These are phyloP conservation scores for Coemansia aciculifera DNA, from an alignment of 192 early-diverging fungal genomes.

Conservation along the genomic window DNA sequence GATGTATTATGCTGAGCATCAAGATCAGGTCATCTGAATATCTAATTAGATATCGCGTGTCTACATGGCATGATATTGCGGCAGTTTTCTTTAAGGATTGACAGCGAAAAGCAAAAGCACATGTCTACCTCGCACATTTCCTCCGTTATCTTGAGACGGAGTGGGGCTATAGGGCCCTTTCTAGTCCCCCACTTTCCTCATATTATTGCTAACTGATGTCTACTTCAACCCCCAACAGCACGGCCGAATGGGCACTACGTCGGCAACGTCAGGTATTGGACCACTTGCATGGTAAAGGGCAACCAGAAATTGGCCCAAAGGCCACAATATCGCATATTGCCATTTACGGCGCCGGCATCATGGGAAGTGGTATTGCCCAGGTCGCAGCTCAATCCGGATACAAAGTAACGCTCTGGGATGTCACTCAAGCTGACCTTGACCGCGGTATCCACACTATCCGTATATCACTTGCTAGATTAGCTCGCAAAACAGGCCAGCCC, in stretches of 20 bases:
- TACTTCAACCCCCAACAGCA: background rate
- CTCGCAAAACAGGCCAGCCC: slow-evolving; percentile 75
- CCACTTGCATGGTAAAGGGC: slow-evolving; percentile 1
- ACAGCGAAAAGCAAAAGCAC: background rate
- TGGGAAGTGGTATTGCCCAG: slow-evolving; percentile 84
- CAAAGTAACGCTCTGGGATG: slow-evolving; percentile 81
- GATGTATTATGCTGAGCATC: background rate
- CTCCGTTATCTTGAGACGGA: background rate
- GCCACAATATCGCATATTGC: slow-evolving; percentile 67
- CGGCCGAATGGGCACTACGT: slow-evolving; percentile 9
- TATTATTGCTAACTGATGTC: background rate
- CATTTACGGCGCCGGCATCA: slow-evolving; percentile 79
- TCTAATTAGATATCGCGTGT: background rate
- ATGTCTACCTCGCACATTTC: background rate
- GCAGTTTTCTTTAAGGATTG: background rate
- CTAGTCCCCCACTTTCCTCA: background rate
- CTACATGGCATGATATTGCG: background rate
- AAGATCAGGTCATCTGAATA: background rate
- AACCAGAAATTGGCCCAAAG: background rate
- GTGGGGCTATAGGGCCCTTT: background rate
- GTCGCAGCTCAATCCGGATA: slow-evolving; percentile 74
- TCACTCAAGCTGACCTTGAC: slow-evolving; percentile 62
- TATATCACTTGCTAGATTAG: slow-evolving; percentile 72
- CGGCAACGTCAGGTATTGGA: slow-evolving; percentile 16
- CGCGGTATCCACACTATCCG: slow-evolving; percentile 78